Percentiles rank a stretch among this genome's conserved stretches.
These are phyloP conservation scores for Aspergillus carbonarius DNA, from an alignment of 2,329 filamentous ascomycete genomes.

Conservation along the genomic window DNA sequence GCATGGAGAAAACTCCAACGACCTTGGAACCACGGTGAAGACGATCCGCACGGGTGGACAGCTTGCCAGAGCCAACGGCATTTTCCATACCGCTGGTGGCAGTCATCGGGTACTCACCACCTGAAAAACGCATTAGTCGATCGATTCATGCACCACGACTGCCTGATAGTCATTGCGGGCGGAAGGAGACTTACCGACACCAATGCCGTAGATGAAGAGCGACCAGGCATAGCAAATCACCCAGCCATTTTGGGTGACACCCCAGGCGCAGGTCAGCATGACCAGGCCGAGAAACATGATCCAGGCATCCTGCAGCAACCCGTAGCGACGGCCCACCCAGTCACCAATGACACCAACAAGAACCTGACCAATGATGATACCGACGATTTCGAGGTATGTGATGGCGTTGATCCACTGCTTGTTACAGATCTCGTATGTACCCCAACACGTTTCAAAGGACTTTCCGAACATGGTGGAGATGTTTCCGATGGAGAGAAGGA, in stretches of 20 bases:
- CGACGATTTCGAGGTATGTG: slow-evolving; percentile 4
- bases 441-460: not conserved
- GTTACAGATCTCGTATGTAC: not conserved
- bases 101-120: slow-evolving; percentile 5
- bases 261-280: slow-evolving; percentile 4
- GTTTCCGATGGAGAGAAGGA: slow-evolving; percentile 4
- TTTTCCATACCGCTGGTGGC: slow-evolving; percentile 5
- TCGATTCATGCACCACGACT: not conserved
- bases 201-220: slow-evolving; percentile 1
- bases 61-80: slow-evolving; percentile 4
- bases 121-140: not conserved
- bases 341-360: not conserved
- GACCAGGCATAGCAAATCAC: slow-evolving; percentile 7
- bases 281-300: slow-evolving; percentile 4
- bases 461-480: slow-evolving; percentile 2
- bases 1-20: slow-evolving; percentile 2
- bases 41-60: slow-evolving; percentile 2
- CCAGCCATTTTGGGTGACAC: slow-evolving; percentile 5
- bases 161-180: not conserved
- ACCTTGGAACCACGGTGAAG: slow-evolving; percentile 5
- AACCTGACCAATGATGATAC: slow-evolving; percentile 2
- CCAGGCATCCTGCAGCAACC: slow-evolving; percentile 4
- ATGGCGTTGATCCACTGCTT: not conserved
- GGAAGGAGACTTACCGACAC: not conserved
- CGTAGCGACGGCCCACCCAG: slow-evolving; percentile 1